These are phyloP conservation scores for Danielozyma ontarioensis DNA, from an alignment of 805 yeast species.

Conservation along the genomic window DNA sequence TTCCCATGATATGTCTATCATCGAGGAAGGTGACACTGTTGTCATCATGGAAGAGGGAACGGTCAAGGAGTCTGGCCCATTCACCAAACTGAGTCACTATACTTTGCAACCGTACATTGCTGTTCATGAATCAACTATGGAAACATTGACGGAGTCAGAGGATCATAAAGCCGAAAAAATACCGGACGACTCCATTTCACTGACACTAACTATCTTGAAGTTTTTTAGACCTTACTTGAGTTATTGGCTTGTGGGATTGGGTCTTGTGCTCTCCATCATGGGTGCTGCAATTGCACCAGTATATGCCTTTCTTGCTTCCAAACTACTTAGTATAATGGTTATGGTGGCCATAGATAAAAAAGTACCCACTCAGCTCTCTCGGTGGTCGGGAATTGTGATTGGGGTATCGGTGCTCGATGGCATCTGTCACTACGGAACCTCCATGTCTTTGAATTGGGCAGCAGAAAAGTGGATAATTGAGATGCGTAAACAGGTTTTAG, in stretches of 20 bases:
- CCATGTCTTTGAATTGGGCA: slow-evolving; percentile 45
- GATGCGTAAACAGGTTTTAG: slow-evolving; percentile 47
- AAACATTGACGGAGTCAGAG: no score
- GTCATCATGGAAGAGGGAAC: slow-evolving; percentile 56
- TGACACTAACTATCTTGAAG: slow-evolving; percentile 18
- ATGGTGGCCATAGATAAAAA: slow-evolving; percentile 34
- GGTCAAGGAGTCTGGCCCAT: slow-evolving; percentile 16
- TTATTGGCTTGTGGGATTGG: slow-evolving; percentile 29
- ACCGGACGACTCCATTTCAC: slow-evolving; percentile 11
- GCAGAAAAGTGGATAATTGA: slow-evolving; percentile 65
- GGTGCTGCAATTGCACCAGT: slow-evolving; percentile 70
- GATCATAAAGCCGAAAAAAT: no score
- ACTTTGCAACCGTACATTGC: no score
- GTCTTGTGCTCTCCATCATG: slow-evolving; percentile 46
- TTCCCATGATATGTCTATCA: slow-evolving; percentile 69
- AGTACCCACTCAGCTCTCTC: slow-evolving; percentile 28
- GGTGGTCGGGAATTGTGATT: slow-evolving; percentile 68
- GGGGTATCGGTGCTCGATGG: slow-evolving; percentile 65
- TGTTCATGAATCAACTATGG: no score
- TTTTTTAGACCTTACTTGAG: slow-evolving; percentile 10
- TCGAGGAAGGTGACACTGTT: slow-evolving; percentile 53
- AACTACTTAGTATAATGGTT: slow-evolving; percentile 59
- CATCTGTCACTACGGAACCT: slow-evolving; percentile 44
- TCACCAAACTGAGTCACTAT: background rate
- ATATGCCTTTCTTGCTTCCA: slow-evolving; percentile 74